phyloP scores from a whole-genome alignment of 805 yeast species.

The Suhomyces vadensis region DNA sequence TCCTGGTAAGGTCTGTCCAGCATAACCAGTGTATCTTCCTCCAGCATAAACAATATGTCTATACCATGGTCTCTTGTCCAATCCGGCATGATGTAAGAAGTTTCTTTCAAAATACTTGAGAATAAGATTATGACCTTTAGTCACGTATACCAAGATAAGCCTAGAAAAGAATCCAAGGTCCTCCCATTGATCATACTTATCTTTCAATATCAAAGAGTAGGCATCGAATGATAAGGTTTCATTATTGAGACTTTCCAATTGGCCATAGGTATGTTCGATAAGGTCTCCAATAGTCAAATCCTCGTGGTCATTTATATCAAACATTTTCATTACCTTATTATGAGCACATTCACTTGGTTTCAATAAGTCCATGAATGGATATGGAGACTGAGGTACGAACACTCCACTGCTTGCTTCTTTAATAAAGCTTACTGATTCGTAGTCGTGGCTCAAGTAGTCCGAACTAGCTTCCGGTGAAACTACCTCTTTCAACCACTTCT shows the following conservation, averaged over 20 bases:
- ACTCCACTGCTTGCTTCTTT: constrained; percentile 20
- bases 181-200: constrained; percentile 30
- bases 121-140: constrained; percentile 36
- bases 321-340: constrained; percentile 7
- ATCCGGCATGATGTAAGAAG: constrained; percentile 49
- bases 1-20: constrained; percentile 59
- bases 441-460: constrained; percentile 15
- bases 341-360: constrained; percentile 10
- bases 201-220: constrained; percentile 28
- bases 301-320: constrained; percentile 13
- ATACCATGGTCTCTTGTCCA: constrained; percentile 57
- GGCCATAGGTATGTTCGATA: constrained; percentile 20
- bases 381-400: constrained; percentile 11
- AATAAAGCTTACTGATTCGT: constrained; percentile 17
- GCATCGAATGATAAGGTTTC: constrained; percentile 31
- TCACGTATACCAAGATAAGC: constrained; percentile 30
- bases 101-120: constrained; percentile 52
- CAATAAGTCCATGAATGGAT: constrained; percentile 24
- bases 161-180: constrained; percentile 38
- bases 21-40: constrained; percentile 49
- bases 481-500: constrained; percentile 30
- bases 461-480: constrained; percentile 18
- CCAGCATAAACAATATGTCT: constrained; percentile 67
- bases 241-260: constrained; percentile 22
- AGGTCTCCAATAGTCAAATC: constrained; percentile 26